Base-by-base conservation (phyloP, 805 yeast species). In the Wickerhamiella sergipiensis region DNA sequence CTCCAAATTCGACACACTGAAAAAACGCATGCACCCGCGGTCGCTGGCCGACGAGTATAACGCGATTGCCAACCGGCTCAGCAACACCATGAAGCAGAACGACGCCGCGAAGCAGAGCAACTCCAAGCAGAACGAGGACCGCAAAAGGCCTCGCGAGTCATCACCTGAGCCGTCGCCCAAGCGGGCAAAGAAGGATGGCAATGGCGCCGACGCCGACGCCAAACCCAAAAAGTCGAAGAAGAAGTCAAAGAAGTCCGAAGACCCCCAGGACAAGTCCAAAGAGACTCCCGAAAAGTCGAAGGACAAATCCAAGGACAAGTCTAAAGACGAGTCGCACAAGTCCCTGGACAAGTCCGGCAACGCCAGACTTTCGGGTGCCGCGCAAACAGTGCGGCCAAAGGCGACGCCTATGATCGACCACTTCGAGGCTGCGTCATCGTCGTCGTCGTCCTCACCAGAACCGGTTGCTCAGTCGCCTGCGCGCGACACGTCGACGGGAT, bases 341-440 rank as follows among this genome's bases (percentile, higher is more conserved):
- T 6, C 10, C 45, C 12, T 8, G 21, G 21, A 38, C 15, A 4
- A 4, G 4, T 17, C 21, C 22, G 13, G 6, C 6, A 17, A 36
- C 13, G 40, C n/a, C 40, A 36, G 9, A 12, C 26, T 29, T 3
- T 29, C 33, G 33, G 40, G 18, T 18, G 19, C 17, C 10, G 19
- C 17, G 40, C 19, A 36, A 36, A 36, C 40, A 6, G 17, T 36
- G 19, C 40, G 40, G 17, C 40, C 40, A 4, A 17, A 13, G 15
- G 6, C 19, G 5, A n/a, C 6, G 18, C 40, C 19, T 4, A n/a
- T 42, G 19, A 23, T 18, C 17, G 47, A 44, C 29, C 47, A 21
- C 10, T 44, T 44, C 21, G 47, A 44, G 21, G 31, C 47, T 6
- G 47, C 47, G 8, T 44, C 47, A 3, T 21, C 47, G 22, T 44